Base-by-base conservation (phyloP, 495 filamentous ascomycete species). In the Oidiodendron maius region DNA sequence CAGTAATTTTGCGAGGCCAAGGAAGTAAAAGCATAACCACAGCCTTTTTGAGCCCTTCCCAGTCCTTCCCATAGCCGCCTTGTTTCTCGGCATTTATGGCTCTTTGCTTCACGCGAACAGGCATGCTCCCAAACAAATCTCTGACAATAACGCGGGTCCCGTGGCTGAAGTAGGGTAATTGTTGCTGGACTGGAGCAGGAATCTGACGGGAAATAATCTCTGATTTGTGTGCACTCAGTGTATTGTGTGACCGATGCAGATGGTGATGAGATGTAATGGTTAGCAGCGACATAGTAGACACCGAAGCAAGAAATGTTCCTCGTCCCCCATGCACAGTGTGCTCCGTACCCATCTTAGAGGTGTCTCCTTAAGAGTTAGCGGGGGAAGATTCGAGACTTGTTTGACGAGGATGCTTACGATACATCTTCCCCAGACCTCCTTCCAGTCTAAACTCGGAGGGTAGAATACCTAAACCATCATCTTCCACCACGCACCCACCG, bases 61-160 rank as follows among this genome's bases (percentile, higher is more conserved):
- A 91, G 43, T 86, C 76, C 45, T 64, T 74, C 21, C 53, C 50
- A 20, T 64, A 62, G 1, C 56, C 60, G 9, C 60, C 42, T 2
- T 70, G 68, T 43, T 64, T 68, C 44, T 74, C 64, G 11, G 68
- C 53, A 39, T 61, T 46, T 3, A 72, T 57, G 10, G 77, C 73
- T 55, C 89, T 76, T 58, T 86, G 86, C 65, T 93, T 95, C 17
- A 96, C 83, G n/a, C 94, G 84, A 10, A 98, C 93, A 1, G 93
- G 93, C 83, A 98, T 90, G 40, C 88, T 90, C 1, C 91, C 93
- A 65, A 96, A 97, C 11, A 98, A 71, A 58, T 95, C 86, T 51
- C 87, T 81, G 2, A 96, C 87, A 3, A 75, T 77, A 8, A 93
- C 81, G 39, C 82, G 73, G 1, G 91, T 96, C 4, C 93, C 94